These are phyloP conservation scores for Trichoderma polysporum DNA, from an alignment of 2,329 filamentous ascomycete genomes.

Conservation along the genomic window DNA sequence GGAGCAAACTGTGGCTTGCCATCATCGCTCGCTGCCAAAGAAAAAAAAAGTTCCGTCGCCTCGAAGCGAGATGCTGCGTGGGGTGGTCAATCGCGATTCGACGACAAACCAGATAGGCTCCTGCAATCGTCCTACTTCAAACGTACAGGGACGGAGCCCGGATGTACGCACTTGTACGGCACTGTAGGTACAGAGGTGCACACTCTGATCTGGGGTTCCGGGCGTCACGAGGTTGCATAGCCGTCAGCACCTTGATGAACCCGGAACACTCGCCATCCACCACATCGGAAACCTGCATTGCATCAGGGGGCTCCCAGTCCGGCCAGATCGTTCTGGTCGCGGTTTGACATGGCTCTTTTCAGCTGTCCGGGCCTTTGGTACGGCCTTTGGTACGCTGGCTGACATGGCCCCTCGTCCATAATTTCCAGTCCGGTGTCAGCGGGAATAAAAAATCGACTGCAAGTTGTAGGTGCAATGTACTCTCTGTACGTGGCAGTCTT, in stretches of 20 bases:
- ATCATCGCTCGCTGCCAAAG: background rate
- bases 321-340: background rate
- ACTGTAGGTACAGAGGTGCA: background rate
- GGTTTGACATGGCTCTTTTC: too few species aligned
- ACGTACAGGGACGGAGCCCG: background rate
- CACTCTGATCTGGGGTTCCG: background rate
- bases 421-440: background rate
- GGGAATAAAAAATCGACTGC: background rate
- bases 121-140: background rate
- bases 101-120: background rate
- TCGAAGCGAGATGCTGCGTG: conserved; percentile 19
- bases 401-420: background rate
- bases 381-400: background rate
- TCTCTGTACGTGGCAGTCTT: too few species aligned
- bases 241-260: conserved; percentile 14
- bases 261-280: background rate
- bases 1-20: conserved; percentile 1
- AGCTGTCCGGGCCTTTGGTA: conserved; percentile 3
- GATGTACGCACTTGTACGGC: background rate
- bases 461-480: too few species aligned
- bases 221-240: background rate
- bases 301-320: conserved; percentile 12
- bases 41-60: background rate
- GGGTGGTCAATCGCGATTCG: conserved; percentile 12
- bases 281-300: conserved; percentile 18